phyloP scores from a whole-genome alignment of 225 moss, liverwort and hornwort genomes.

The Ulota crispa region DNA sequence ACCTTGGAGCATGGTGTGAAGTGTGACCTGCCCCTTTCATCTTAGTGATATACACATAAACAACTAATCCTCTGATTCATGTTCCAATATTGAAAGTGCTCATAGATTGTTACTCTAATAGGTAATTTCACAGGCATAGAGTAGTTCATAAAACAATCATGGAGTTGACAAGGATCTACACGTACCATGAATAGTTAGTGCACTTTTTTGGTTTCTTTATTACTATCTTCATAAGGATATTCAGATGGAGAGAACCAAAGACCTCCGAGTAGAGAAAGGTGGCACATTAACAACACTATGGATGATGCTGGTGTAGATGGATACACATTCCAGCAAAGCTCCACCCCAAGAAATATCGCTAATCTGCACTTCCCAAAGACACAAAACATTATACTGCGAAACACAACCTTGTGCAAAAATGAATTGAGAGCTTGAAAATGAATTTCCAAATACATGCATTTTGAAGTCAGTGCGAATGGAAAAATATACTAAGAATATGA shows the following conservation, averaged over 20 bases:
- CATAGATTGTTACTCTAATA: neutral
- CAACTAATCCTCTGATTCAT: neutral
- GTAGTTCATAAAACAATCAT: neutral
- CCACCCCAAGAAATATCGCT: constrained; percentile 64
- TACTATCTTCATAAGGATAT: constrained; percentile 45
- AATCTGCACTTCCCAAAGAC: constrained; percentile 54
- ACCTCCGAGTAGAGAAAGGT: constrained; percentile 65
- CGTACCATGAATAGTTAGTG: constrained; percentile 8
- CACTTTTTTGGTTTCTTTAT: constrained; percentile 25
- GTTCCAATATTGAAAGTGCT: neutral
- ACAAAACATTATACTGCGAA: neutral
- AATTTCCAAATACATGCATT: neutral
- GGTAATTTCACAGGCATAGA: neutral
- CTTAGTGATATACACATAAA: neutral
- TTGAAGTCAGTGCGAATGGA: neutral
- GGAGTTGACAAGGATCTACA: neutral
- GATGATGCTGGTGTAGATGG: constrained; percentile 83
- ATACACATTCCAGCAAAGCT: constrained; percentile 93
- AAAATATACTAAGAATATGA: neutral
- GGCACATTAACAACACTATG: constrained; percentile 56
- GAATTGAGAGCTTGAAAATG: neutral
- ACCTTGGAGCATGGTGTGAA: too few relatives aligned
- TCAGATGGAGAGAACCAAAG: constrained; percentile 80
- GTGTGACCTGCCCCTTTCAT: too few relatives aligned
- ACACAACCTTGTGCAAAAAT: neutral